These are phyloP conservation scores for Entelexis paramagnoliae DNA, from an alignment of 1,139 yeast genomes.

Conservation along the genomic window DNA sequence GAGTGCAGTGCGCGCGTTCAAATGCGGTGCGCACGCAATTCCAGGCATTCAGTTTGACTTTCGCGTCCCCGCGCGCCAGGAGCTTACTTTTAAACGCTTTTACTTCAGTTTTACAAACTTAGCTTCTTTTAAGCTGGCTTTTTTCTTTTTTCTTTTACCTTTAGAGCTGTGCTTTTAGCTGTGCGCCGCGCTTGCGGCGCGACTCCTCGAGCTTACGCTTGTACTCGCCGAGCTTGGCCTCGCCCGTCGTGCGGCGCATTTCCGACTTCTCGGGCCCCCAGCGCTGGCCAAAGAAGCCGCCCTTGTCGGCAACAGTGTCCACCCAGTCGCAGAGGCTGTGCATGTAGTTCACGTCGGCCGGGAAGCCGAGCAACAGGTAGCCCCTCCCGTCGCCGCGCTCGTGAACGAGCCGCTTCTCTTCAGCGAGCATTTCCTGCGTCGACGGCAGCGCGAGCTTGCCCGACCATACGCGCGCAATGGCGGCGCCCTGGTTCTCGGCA, in stretches of 20 bases:
- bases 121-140: no score
- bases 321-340: slow-evolving; percentile 36
- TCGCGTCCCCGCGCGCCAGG: no score
- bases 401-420: slow-evolving; percentile 35
- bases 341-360: slow-evolving; percentile 42
- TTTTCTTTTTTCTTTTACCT: no score
- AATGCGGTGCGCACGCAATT: no score
- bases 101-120: no score
- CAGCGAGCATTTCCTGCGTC: slow-evolving; percentile 34
- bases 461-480: slow-evolving; percentile 46
- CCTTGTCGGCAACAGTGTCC: slow-evolving; percentile 27
- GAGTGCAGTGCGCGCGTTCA: no score
- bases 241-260: slow-evolving; percentile 21
- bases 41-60: no score
- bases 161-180: neutral
- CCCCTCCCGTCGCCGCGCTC: slow-evolving; percentile 36
- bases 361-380: slow-evolving; percentile 41
- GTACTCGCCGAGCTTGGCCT: slow-evolving; percentile 23
- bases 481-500: slow-evolving; percentile 50
- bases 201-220: slow-evolving; percentile 20
- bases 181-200: neutral
- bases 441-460: slow-evolving; percentile 41
- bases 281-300: slow-evolving; percentile 27
- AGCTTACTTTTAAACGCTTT: no score
- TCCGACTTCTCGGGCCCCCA: slow-evolving; percentile 25